A percentile compares a stretch with the other conserved stretches of the same genome.
Evolutionary conservation across 139 green algal genomes (phyloP).

Genomic region (Pleodorina starrii): DNA sequence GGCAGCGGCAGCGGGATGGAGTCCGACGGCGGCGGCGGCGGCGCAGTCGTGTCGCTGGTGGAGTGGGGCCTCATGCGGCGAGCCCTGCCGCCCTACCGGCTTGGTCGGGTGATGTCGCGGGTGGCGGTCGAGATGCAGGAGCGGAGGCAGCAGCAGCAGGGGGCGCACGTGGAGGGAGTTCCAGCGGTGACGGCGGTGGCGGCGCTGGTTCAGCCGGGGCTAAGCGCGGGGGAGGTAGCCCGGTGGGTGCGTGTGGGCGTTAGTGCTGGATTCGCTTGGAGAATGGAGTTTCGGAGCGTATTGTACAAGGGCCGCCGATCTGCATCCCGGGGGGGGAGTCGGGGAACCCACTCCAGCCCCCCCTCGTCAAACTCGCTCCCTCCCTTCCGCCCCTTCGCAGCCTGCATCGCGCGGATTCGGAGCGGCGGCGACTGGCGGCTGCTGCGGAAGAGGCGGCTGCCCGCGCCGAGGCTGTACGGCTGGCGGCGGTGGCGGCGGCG

Average conservation of each 20-base stretch:
- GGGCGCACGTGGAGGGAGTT: not conserved
- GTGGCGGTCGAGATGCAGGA: not conserved
- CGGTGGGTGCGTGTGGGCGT: not conserved
- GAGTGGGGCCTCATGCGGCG: conserved; percentile 9
- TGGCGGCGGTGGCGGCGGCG: not conserved
- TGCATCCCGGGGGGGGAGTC: too few species aligned
- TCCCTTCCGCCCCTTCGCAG: not conserved
- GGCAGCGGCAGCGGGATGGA: not conserved
- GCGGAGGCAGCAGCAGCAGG: not conserved
- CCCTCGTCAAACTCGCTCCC: too few species aligned
- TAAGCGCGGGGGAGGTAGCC: not conserved
- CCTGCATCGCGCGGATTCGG: not conserved
- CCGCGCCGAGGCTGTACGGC: not conserved
- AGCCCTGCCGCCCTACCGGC: not conserved
- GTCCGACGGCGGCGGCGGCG: not conserved
- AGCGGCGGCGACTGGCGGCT: not conserved
- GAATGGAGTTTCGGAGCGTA: too few species aligned
- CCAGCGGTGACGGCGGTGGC: not conserved
- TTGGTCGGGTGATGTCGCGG: not conserved
- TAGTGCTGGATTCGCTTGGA: too few species aligned
- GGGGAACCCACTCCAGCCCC: too few species aligned
- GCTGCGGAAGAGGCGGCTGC: not conserved
- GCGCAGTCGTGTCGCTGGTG: not conserved
- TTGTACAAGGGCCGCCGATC: too few species aligned
- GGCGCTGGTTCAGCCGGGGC: not conserved